These are phyloP conservation scores for Mycena floridula DNA, from an alignment of 768 basidiomycete species.

Conservation along the genomic window DNA sequence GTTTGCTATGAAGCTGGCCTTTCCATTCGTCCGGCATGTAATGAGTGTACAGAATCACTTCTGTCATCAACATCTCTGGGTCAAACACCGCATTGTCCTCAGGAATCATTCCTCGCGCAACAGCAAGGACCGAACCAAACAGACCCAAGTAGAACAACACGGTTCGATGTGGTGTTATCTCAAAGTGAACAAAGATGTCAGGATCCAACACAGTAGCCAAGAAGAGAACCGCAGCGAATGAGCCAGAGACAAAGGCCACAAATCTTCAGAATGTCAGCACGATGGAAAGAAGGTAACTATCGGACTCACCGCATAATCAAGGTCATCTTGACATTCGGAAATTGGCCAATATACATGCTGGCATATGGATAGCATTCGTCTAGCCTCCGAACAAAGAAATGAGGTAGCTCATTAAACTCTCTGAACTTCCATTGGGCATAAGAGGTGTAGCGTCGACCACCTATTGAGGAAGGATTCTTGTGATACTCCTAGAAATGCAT, in stretches of 20 bases:
- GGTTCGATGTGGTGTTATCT: constrained; percentile 89
- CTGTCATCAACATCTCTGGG: constrained; percentile 87
- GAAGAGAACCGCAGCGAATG: constrained; percentile 92
- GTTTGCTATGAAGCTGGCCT: constrained; percentile 79
- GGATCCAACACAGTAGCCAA: constrained; percentile 91
- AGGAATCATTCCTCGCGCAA: constrained; percentile 91
- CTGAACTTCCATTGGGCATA: constrained; percentile 98
- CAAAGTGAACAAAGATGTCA: constrained; percentile 88
- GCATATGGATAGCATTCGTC: constrained; percentile 86
- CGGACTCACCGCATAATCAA: constrained; percentile 79
- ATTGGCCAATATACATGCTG: constrained; percentile 95
- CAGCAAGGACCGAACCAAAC: constrained; percentile 84
- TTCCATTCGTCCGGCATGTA: constrained; percentile 96
- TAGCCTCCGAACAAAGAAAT: constrained; percentile 81
- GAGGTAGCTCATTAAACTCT: constrained; percentile 97
- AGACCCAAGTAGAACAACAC: constrained; percentile 89
- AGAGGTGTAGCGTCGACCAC: constrained; percentile 86
- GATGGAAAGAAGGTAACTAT: background rate
- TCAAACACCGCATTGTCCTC: constrained; percentile 93
- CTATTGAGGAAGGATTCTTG: constrained; percentile 95
- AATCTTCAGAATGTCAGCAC: constrained; percentile 48
- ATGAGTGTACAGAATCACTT: constrained; percentile 91
- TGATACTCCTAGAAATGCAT: constrained; percentile 77
- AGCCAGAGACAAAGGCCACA: constrained; percentile 92
- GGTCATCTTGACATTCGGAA: constrained; percentile 91